A percentile compares a stretch with the other conserved stretches of the same genome.
Evolutionary conservation across 306 rosid species (phyloP).

Genomic region (Hippophae rhamnoides): DNA sequence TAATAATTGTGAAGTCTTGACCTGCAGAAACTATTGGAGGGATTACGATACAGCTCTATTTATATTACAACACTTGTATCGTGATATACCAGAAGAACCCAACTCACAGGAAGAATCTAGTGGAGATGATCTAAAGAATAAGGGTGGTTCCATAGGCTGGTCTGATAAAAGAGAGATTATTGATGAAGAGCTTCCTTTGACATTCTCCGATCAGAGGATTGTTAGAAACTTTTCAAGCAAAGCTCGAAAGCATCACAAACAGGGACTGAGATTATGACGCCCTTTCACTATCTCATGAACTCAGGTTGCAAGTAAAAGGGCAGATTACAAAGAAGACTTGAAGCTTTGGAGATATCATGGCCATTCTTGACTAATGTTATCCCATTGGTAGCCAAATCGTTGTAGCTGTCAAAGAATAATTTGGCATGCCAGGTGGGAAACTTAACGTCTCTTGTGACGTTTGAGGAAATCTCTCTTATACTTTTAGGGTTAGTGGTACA

Average conservation of each 20-base stretch:
- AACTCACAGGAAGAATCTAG: constrained; percentile 14
- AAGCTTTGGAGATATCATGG: no score
- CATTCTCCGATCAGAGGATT: constrained; percentile 48
- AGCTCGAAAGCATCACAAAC: constrained; percentile 35
- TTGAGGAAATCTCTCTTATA: no score
- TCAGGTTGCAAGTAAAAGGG: no score
- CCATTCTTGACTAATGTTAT: no score
- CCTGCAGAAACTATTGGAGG: constrained; percentile 88
- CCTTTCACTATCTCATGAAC: not conserved
- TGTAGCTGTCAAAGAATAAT: no score
- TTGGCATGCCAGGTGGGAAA: no score
- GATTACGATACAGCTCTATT: constrained; percentile 84
- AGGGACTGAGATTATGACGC: not conserved
- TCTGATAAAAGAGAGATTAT: constrained; percentile 31
- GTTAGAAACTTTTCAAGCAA: constrained; percentile 45
- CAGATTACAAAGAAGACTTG: no score
- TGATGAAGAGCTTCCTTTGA: constrained; percentile 76
- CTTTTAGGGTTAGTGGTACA: no score
- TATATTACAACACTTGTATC: constrained; percentile 69
- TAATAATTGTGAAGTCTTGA: constrained; percentile 10
- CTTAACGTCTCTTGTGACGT: no score
- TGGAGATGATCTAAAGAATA: constrained; percentile 24
- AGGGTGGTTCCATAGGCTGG: constrained; percentile 34
- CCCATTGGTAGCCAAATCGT: no score
- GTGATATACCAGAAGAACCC: constrained; percentile 48